Evolutionary conservation across 2,329 filamentous ascomycete genomes (phyloP).

Genomic region (Ceratocystis alfenasii): DNA sequence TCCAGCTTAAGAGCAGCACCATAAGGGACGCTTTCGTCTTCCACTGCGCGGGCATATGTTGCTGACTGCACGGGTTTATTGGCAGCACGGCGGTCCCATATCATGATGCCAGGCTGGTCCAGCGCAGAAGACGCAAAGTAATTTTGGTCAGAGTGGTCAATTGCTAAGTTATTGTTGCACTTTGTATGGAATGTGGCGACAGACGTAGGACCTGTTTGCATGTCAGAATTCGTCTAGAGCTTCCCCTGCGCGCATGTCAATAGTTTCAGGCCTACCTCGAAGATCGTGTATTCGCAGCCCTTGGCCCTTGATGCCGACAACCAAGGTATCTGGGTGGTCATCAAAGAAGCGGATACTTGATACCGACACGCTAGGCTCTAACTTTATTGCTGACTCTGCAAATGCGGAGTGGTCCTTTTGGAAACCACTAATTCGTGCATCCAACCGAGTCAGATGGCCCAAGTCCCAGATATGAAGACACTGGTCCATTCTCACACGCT

Average conservation of each 20-base stretch:
- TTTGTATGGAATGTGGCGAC: slow-evolving; percentile 52
- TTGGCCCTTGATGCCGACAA: slow-evolving; percentile 63
- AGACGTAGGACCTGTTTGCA: slow-evolving; percentile 37
- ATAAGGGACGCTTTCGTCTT: slow-evolving; percentile 51
- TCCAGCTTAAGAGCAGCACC: slow-evolving; percentile 49
- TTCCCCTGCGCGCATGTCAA: not conserved
- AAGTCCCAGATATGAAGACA: slow-evolving; percentile 77
- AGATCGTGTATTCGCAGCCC: slow-evolving; percentile 68
- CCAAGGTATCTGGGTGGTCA: slow-evolving; percentile 60
- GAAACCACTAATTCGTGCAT: slow-evolving; percentile 39
- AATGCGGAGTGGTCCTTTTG: slow-evolving; percentile 30
- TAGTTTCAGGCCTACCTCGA: slow-evolving; percentile 43
- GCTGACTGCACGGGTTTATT: slow-evolving; percentile 41
- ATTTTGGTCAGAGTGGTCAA: slow-evolving; percentile 69
- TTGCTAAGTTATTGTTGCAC: slow-evolving; percentile 59
- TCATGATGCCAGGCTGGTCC: slow-evolving; percentile 59
- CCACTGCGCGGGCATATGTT: slow-evolving; percentile 45
- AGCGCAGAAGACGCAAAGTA: slow-evolving; percentile 73
- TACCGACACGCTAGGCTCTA: slow-evolving; percentile 60
- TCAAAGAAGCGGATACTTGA: slow-evolving; percentile 75
- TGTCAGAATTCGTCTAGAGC: slow-evolving; percentile 24
- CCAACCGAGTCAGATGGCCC: slow-evolving; percentile 45
- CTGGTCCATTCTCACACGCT: slow-evolving; percentile 68
- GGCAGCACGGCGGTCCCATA: slow-evolving; percentile 65
- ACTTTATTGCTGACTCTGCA: slow-evolving; percentile 44